phyloP scores from a whole-genome alignment of 2,329 filamentous ascomycete genomes.

The Didymella exigua region DNA sequence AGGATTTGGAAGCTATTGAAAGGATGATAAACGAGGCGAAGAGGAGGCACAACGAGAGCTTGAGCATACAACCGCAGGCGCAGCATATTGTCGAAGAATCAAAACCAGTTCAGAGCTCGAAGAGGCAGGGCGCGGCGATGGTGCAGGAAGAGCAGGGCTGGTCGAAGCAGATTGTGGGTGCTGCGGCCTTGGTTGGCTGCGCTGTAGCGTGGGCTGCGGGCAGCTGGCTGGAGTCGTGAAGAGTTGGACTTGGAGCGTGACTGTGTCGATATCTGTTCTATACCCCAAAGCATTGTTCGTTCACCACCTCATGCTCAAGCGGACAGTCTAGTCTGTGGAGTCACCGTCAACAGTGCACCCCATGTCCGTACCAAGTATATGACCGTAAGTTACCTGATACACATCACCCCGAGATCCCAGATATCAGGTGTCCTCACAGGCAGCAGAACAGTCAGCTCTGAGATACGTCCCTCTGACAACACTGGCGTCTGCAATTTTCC shows the following conservation, averaged over 20 bases:
- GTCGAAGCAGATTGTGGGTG: conserved; percentile 49
- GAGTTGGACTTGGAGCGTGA: neutral
- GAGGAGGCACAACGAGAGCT: conserved; percentile 47
- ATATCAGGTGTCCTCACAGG: too few relatives aligned
- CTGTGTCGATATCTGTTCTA: conserved; percentile 7
- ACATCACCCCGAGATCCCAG: too few relatives aligned
- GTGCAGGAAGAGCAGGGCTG: conserved; percentile 47
- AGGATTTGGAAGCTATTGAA: conserved; percentile 78
- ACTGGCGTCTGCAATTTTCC: too few relatives aligned
- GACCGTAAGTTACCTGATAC: too few relatives aligned
- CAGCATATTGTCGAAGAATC: conserved; percentile 34
- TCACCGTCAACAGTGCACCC: too few relatives aligned
- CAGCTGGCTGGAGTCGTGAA: conserved; percentile 46
- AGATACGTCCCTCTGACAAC: too few relatives aligned
- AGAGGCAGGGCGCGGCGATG: conserved; percentile 42
- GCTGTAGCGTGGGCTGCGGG: conserved; percentile 50
- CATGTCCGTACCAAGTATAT: too few relatives aligned
- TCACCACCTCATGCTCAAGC: neutral
- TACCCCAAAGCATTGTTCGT: conserved; percentile 7
- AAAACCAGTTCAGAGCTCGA: conserved; percentile 23
- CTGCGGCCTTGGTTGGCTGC: conserved; percentile 47
- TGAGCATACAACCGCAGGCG: conserved; percentile 26
- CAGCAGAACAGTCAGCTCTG: too few relatives aligned
- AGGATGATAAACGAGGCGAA: conserved; percentile 61
- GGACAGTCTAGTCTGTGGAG: neutral